Percentiles rank a stretch among this genome's conserved stretches.
phyloP scores from a whole-genome alignment of 192 early-diverging fungal genomes.

The Lunasporangiospora selenospora region DNA sequence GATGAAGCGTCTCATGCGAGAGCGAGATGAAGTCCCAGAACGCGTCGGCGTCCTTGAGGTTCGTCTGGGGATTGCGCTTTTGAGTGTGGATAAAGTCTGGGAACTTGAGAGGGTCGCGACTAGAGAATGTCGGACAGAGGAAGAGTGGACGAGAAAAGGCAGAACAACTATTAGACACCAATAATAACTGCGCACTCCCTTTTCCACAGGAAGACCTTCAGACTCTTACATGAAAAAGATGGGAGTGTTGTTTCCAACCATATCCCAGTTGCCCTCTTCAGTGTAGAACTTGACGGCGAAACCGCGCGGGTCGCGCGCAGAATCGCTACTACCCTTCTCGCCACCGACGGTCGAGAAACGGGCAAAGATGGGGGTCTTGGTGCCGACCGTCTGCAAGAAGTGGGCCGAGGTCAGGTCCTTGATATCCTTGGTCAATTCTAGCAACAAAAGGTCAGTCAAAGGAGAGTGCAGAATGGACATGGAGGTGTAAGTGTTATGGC shows the following conservation, averaged over 20 bases:
- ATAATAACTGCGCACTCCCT: no score
- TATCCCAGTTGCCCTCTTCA: constrained; percentile 87
- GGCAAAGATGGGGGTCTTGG: constrained; percentile 80
- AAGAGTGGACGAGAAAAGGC: no score
- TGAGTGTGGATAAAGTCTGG: constrained; percentile 87
- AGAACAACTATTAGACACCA: no score
- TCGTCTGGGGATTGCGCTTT: constrained; percentile 83
- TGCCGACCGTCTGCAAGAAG: constrained; percentile 73
- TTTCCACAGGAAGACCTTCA: no score
- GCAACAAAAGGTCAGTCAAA: not conserved
- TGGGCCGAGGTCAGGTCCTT: constrained; percentile 74
- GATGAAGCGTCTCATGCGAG: constrained; percentile 80
- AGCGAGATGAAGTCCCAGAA: constrained; percentile 86
- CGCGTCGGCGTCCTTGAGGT: constrained; percentile 70
- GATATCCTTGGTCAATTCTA: constrained; percentile 78
- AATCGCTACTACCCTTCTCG: constrained; percentile 76
- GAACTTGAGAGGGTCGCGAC: constrained; percentile 79
- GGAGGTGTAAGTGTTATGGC: no score
- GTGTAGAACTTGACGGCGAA: constrained; percentile 90
- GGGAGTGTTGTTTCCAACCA: constrained; percentile 88
- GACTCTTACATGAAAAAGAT: constrained; percentile 80
- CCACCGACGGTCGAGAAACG: constrained; percentile 86
- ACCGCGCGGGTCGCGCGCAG: constrained; percentile 81
- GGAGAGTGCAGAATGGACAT: no score
- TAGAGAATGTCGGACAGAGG: no score